A percentile compares a stretch with the other conserved stretches of the same genome.
Conservation (phyloP, 805 yeast genomes). For the Monosporozyma solicola region DNA sequence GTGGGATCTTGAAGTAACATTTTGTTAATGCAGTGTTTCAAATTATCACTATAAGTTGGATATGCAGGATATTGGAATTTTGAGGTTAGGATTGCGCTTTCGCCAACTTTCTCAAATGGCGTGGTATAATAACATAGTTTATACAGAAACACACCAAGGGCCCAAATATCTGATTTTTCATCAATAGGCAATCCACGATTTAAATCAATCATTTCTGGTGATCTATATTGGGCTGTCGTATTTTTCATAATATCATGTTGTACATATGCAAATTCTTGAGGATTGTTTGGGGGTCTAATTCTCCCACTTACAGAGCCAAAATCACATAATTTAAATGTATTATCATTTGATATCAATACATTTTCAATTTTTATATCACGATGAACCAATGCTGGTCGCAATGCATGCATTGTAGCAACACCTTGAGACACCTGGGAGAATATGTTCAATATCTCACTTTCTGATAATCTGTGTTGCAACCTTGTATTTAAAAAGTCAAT, state of each 20-base stretch:
- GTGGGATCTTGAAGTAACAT: conserved; percentile 58
- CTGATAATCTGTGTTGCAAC: conserved; percentile 55
- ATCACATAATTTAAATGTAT: conserved; percentile 65
- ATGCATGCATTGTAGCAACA: conserved; percentile 68
- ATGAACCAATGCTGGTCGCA: conserved; percentile 63
- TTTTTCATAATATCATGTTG: conserved; percentile 66
- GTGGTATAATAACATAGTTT: conserved; percentile 75
- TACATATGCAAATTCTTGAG: conserved; percentile 49
- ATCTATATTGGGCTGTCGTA: conserved; percentile 77
- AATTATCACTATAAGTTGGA: conserved; percentile 51
- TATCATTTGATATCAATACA: conserved; percentile 51
- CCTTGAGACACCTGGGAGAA: conserved; percentile 66
- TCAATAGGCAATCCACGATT: conserved; percentile 61
- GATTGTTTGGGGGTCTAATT: conserved; percentile 51
- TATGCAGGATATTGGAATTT: conserved; percentile 42
- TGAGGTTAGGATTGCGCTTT: conserved; percentile 53
- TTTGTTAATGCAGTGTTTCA: conserved; percentile 55
- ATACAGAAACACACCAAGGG: conserved; percentile 68
- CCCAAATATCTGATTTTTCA: conserved; percentile 83
- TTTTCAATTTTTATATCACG: conserved; percentile 80
- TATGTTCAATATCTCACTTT: conserved; percentile 56
- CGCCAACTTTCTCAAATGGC: conserved; percentile 65
- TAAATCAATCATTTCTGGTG: conserved; percentile 79
- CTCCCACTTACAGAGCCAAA: conserved; percentile 72
- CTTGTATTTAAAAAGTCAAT: conserved; percentile 75